A percentile compares a stretch with the other conserved stretches of the same genome.
Evolutionary conservation across 306 rosid species (phyloP).

Genomic region (Quercus aquifolioides): DNA sequence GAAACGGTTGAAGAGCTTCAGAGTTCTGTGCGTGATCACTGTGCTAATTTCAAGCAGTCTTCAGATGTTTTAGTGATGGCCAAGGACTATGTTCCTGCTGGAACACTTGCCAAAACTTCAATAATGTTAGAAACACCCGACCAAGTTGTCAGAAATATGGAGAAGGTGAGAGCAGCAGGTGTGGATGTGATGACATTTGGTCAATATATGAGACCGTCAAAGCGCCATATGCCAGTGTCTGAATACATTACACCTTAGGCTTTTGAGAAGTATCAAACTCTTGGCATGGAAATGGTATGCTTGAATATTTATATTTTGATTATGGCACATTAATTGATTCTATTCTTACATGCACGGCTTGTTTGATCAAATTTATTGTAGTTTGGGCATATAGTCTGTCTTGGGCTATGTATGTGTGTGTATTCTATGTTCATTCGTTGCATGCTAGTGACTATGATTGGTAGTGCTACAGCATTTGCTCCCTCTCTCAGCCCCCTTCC

Average conservation of each 20-base stretch:
- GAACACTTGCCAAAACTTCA: conserved; percentile 94
- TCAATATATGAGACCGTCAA: conserved; percentile 96
- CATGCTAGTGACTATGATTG: not conserved
- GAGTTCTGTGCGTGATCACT: conserved; percentile 70
- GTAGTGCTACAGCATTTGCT: not conserved
- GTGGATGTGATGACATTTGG: conserved; percentile 98
- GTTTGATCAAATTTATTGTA: not conserved
- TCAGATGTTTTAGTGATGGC: conserved; percentile 89
- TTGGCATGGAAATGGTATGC: conserved; percentile 93
- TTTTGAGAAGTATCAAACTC: conserved; percentile 69
- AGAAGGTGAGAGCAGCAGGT: conserved; percentile 98
- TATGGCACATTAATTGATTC: not conserved
- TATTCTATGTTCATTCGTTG: not conserved
- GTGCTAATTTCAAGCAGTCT: conserved; percentile 91
- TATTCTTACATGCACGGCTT: not conserved
- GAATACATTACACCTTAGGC: conserved; percentile 96
- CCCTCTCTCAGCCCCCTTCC: not conserved
- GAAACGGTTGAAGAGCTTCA: conserved; percentile 99
- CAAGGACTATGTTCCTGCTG: conserved; percentile 71
- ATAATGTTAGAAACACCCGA: conserved; percentile 96
- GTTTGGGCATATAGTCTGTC: not conserved
- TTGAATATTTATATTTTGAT: not conserved
- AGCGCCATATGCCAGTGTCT: conserved; percentile 95
- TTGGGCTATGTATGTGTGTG: not conserved
- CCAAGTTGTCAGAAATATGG: conserved; percentile 91